Percentiles rank a stretch among this genome's conserved stretches.
Conservation (phyloP, 805 yeast species). For the Candida broadrunensis region DNA sequence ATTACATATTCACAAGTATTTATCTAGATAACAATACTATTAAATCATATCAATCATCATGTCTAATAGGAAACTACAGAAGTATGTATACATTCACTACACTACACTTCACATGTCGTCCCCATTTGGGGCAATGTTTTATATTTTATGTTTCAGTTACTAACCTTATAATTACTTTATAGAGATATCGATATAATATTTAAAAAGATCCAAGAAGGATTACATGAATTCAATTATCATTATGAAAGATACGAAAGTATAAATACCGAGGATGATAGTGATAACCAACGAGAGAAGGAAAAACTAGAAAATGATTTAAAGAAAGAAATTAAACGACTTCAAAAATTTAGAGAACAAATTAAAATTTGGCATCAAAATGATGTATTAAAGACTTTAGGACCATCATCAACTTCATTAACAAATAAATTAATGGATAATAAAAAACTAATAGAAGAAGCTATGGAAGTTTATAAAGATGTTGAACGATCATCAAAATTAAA, state of each 20-base stretch:
- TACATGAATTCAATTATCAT: slow-evolving; percentile 43
- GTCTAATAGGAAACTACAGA: slow-evolving; percentile 34
- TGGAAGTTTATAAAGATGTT: slow-evolving; percentile 45
- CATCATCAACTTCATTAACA: slow-evolving; percentile 9
- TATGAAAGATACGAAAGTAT: slow-evolving; percentile 40
- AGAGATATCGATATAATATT: slow-evolving; percentile 42
- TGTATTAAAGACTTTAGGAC: slow-evolving; percentile 21
- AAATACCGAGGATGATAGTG: slow-evolving; percentile 22
- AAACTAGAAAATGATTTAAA: slow-evolving; percentile 43
- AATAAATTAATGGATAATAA: slow-evolving; percentile 34
- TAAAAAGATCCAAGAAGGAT: slow-evolving; percentile 44
- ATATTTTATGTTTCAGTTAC: not conserved
- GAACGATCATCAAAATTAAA: slow-evolving; percentile 42
- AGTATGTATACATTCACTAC: slow-evolving; percentile 20
- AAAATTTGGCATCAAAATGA: slow-evolving; percentile 44
- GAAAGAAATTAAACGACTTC: slow-evolving; percentile 44
- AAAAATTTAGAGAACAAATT: slow-evolving; percentile 44
- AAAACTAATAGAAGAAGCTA: slow-evolving; percentile 41
- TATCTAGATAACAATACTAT: too few relatives aligned
- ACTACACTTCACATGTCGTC: not conserved
- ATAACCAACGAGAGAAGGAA: slow-evolving; percentile 42
- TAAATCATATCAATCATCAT: slow-evolving; percentile 1
- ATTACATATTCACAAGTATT: too few relatives aligned
- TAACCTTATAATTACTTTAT: not conserved
- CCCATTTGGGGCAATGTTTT: not conserved